Evolutionary conservation across 495 filamentous ascomycete species (phyloP), one percentile per base, ranked within the genome.

Genomic region (Podospora conica): DNA sequence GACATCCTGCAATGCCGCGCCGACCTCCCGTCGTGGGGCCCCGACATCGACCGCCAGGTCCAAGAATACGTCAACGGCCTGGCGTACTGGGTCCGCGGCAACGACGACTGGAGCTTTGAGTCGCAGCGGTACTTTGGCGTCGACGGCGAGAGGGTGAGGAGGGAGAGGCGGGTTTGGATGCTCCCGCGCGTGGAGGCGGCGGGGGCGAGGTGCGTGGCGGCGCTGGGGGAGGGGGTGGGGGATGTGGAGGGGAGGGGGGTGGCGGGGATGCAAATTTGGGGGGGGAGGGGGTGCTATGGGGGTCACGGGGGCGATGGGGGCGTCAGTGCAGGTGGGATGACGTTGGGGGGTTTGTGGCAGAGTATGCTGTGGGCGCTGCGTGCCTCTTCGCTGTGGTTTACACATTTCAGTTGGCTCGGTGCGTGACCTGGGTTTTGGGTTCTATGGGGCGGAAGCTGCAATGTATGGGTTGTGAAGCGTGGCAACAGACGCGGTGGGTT

Each of bases 121-220:
- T 33, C 33, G 11, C 58, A 66, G 58, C 18, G 64, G 21, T 66
- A 66, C 53, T 66, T 66, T 66, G 64, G 64, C 1, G 18, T 40
- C 2, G 53, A 18, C 2, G 64, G 64, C 1, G 22, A 12, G 21
- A 20, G 6, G 27, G 65, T 66, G 3, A 27, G 27, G 9, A 11
- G 22, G 3, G 31, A 22, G 28, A 33, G 31, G 21, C 28, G 57
- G 21, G 25, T 53, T 27, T 31, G 12, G 20, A 64, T 64, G 62
- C 21, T 58, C 9, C 62, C 62, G n/a, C 28, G n/a, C 2, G 62
- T 57, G 2, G 62, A 40, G 3, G 21, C 15, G 22, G 10, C 33
- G 1, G 48, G 48, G 3, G 53, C 58, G 0, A n/a, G 48, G 20
- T 53, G n/a, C n/a, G n/a, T 11, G 53, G 9, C 8, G 4, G 25